These are phyloP conservation scores for Dendrobium chrysotoxum DNA, from an alignment of 106 monocot genomes.

Conservation along the genomic window DNA sequence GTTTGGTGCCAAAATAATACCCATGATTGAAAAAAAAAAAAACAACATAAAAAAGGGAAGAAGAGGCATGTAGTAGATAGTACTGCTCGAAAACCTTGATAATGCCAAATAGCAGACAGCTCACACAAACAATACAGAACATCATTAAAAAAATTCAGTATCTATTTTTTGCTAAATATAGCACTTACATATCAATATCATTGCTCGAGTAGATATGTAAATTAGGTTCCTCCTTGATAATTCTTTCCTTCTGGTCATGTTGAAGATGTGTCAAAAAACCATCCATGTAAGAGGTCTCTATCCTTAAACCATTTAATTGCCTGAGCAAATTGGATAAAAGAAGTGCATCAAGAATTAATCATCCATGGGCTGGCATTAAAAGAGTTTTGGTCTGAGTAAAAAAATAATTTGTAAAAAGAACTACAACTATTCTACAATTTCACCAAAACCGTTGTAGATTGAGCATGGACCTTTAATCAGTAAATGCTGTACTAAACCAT, in stretches of 20 bases:
- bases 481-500: not conserved
- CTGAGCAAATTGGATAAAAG: slow-evolving; percentile 25
- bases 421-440: not conserved
- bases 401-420: not conserved
- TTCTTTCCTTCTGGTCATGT: slow-evolving; percentile 67
- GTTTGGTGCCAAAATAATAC: not conserved
- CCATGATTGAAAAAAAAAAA: not conserved
- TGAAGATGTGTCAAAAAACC: slow-evolving; percentile 76
- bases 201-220: slow-evolving; percentile 84
- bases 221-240: slow-evolving; percentile 63
- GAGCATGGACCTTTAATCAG: not conserved
- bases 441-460: not conserved
- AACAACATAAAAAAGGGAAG: not conserved
- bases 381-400: not conserved
- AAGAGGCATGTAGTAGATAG: not conserved
- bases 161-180: not conserved
- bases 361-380: not conserved
- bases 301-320: slow-evolving; percentile 48
- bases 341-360: slow-evolving; percentile 3
- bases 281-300: slow-evolving; percentile 65
- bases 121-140: not conserved
- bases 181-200: slow-evolving; percentile 75
- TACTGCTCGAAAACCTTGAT: not conserved
- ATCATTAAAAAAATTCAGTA: not conserved
- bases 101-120: not conserved